Base-by-base conservation (phyloP, 305 asterid species). In the Lippia alba region DNA sequence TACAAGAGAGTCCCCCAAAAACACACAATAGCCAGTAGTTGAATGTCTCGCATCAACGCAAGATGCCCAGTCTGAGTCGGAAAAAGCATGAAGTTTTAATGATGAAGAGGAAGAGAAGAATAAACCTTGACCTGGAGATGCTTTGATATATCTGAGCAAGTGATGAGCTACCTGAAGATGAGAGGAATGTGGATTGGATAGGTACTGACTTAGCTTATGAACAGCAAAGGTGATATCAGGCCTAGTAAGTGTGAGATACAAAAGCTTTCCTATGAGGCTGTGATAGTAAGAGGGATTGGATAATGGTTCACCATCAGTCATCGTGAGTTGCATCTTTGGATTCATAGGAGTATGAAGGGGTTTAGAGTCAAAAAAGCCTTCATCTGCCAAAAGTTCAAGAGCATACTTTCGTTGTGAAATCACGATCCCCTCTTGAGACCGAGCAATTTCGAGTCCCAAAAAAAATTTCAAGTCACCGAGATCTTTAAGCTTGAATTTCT, bases 371-470 rank as follows among this genome's bases (percentile, higher is more conserved):
- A 18, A 56, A 1, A 64, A 8, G 3, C 80, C 59, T 34, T 49
- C 14, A 3, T 3, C 17, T 6, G 58, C 11, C 4, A 74, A 33
- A 2, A 76, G 4, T 32, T 76, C 15, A 3, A 30, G 19, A 1
- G 67, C 49, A 56, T 76, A 64, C 6, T 51, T 70, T 12, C 34
- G 49, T 60, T 74, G 64, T 24, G 74, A 59, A 7, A 67, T 3
- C 8, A 18, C 50, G 53, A 67, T 67, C n/a, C 39, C 67, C 6
- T 56, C 16, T 12, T 40, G n/a, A 45, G 32, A 14, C 3, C 5
- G 44, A 14, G 59, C 40, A 0, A 68, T 50, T 16, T 67, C 36
- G 44, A 60, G 56, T 20, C 53, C 71, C 18, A 59, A 18, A 49
- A 74, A 74, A 24, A 51, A 39, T 39, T 39, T 39, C 45, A 39